These are phyloP conservation scores for Kluyveromyces starmeri DNA, from an alignment of 805 yeast genomes.

Conservation along the genomic window DNA sequence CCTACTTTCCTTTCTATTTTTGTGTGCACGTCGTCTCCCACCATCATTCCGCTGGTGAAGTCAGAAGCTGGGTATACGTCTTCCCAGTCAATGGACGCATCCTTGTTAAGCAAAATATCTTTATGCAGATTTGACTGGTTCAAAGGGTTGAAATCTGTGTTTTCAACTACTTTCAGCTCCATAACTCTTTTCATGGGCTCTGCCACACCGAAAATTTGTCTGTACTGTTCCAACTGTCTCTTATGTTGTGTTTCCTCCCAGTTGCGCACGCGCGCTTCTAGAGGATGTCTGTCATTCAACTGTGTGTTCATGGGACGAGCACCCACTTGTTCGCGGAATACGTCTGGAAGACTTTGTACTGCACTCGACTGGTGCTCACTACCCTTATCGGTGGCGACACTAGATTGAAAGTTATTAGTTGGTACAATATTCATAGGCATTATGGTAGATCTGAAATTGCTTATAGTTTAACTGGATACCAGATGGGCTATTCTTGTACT, in stretches of 20 bases:
- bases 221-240: slow-evolving; percentile 63
- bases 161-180: slow-evolving; percentile 71
- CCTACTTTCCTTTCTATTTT: slow-evolving; percentile 63
- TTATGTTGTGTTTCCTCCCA: slow-evolving; percentile 78
- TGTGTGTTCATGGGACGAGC: slow-evolving; percentile 45
- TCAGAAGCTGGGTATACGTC: slow-evolving; percentile 59
- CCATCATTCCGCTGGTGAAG: slow-evolving; percentile 32
- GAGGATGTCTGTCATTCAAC: slow-evolving; percentile 74
- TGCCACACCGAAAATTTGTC: slow-evolving; percentile 83
- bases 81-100: slow-evolving; percentile 82
- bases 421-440: slow-evolving; percentile 45
- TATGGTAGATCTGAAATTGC: too few relatives aligned
- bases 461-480: too few relatives aligned
- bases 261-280: slow-evolving; percentile 61
- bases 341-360: slow-evolving; percentile 64
- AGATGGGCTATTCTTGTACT: too few relatives aligned
- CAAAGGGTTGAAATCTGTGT: slow-evolving; percentile 66
- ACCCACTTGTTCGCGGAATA: slow-evolving; percentile 56
- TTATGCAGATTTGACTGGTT: slow-evolving; percentile 46
- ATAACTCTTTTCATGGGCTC: slow-evolving; percentile 87
- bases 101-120: slow-evolving; percentile 74
- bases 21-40: slow-evolving; percentile 50
- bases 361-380: slow-evolving; percentile 49
- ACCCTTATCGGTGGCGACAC: slow-evolving; percentile 42
- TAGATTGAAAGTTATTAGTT: slow-evolving; percentile 33